These are phyloP conservation scores for Actinidia arguta DNA, from an alignment of 179 eudicot species.

Conservation along the genomic window DNA sequence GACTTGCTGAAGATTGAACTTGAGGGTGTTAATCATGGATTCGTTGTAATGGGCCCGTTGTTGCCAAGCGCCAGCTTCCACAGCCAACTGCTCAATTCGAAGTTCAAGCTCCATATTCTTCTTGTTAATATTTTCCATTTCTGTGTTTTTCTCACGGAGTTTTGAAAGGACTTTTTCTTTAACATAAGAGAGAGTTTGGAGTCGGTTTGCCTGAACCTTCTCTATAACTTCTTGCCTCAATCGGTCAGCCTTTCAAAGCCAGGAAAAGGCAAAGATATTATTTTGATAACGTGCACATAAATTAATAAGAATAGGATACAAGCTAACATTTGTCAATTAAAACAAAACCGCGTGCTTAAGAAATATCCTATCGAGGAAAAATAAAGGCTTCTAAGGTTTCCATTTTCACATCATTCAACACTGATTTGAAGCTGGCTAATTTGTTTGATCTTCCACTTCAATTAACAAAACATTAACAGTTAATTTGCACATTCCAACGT, in stretches of 20 bases:
- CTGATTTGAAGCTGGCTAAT: not conserved
- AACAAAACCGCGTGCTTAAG: not conserved
- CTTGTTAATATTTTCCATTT: slow-evolving; percentile 49
- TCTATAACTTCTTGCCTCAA: slow-evolving; percentile 57
- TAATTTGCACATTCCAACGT: not conserved
- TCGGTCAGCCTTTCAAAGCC: slow-evolving; percentile 50
- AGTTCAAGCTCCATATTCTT: slow-evolving; percentile 61
- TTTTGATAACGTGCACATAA: not conserved
- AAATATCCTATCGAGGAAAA: not conserved
- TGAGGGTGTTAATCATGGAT: slow-evolving; percentile 53
- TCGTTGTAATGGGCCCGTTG: slow-evolving; percentile 56
- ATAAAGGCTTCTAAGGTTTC: not conserved
- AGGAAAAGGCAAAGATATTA: slow-evolving; percentile 1
- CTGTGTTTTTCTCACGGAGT: slow-evolving; percentile 57
- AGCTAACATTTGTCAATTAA: not conserved
- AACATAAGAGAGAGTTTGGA: slow-evolving; percentile 47
- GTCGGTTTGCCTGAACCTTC: slow-evolving; percentile 60
- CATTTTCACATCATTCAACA: not conserved
- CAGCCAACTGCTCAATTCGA: slow-evolving; percentile 51
- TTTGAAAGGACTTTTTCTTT: slow-evolving; percentile 51
- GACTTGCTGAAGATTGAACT: slow-evolving; percentile 56
- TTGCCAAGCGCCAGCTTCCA: slow-evolving; percentile 65
- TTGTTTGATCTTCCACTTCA: not conserved
- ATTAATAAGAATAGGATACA: not conserved
- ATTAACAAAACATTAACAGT: not conserved